Percentiles rank a stretch among this genome's conserved stretches.
phyloP scores from a whole-genome alignment of 768 basidiomycete species.

The Lactarius psammicola region DNA sequence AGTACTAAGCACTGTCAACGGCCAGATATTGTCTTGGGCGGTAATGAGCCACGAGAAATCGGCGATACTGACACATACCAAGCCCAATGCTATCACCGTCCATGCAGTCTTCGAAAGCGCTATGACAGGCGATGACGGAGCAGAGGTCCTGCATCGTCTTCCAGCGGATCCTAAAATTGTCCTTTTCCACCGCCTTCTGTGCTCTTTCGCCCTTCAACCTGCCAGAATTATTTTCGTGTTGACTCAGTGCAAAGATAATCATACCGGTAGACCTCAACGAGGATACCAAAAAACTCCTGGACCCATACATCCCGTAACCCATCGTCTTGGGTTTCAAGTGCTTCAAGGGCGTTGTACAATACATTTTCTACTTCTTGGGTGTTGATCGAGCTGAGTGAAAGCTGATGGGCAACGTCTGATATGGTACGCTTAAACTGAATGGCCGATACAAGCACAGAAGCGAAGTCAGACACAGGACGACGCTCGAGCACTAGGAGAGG shows the following conservation, averaged over 20 bases:
- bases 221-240: slow-evolving; percentile 3
- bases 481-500: slow-evolving; percentile 6
- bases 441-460: slow-evolving; percentile 38
- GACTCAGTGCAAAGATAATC: slow-evolving; percentile 13
- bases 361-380: slow-evolving; percentile 46
- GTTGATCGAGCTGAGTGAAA: slow-evolving; percentile 45
- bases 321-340: slow-evolving; percentile 46
- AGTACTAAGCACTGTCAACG: slow-evolving; percentile 56
- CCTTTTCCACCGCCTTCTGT: slow-evolving; percentile 39
- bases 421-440: slow-evolving; percentile 53
- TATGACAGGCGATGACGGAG: slow-evolving; percentile 56
- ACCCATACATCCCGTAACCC: slow-evolving; percentile 44
- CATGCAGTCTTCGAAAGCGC: slow-evolving; percentile 65
- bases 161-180: slow-evolving; percentile 49
- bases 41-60: slow-evolving; percentile 9
- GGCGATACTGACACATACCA: slow-evolving; percentile 40
- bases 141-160: slow-evolving; percentile 64
- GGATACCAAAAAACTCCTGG: slow-evolving; percentile 53
- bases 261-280: slow-evolving; percentile 40
- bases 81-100: slow-evolving; percentile 63
- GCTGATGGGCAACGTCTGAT: slow-evolving; percentile 57
- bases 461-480: slow-evolving; percentile 26
- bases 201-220: slow-evolving; percentile 38
- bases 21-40: slow-evolving; percentile 65
- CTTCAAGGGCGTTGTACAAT: slow-evolving; percentile 46